Base-by-base conservation (phyloP, 331 rosid genomes). In the Spiraea crenata region DNA sequence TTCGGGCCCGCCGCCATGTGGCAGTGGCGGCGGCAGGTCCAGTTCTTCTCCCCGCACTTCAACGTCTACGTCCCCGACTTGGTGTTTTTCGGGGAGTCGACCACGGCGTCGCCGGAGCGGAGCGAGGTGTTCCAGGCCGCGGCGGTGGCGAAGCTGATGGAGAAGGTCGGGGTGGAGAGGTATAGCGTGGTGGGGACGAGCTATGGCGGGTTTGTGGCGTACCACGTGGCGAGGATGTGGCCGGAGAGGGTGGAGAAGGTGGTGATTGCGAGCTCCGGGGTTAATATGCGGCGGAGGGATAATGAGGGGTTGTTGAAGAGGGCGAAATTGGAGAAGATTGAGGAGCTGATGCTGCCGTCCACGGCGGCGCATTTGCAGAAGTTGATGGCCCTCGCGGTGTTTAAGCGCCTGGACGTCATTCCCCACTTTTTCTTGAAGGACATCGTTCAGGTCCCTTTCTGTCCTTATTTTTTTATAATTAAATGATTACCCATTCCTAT, bases 11-110 rank as follows among this genome's bases (percentile, higher is more conserved):
- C 44, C 71, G 88, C 97, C 1, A 40, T 82, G 0, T 93, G 96
- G 96, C 99, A 93, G 76, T 93, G 99, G 99, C 87, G 97, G 9
- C 69, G 61, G 2, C 99, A 93, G 52, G 99, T 85, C 20, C 84
- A 86, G 42, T 87, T 83, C 86, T 69, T 93, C 63, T 40, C 82
- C 42, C 78, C 83, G 11, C 74, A 78, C 40, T 89, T 82, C 87
- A 69, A 93, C 82, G 45, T 93, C 67, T 93, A 82, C 73, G 96
- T 88, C n/a, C 99, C 99, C 1, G 92, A 93, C 67, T 84, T 93
- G 0, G 63, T 93, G 5, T 93, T 93, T 84, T 93, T 93, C 80
- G 97, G 99, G 1, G 84, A 25, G 0, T 93, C 98, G n/a, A 83
- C 81, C 2, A 93, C 85, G 25, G 79, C 14, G 12, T 87, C 89